Evolutionary conservation across 306 rosid species (phyloP).

Genomic region (Herpetospermum pedunculosum): DNA sequence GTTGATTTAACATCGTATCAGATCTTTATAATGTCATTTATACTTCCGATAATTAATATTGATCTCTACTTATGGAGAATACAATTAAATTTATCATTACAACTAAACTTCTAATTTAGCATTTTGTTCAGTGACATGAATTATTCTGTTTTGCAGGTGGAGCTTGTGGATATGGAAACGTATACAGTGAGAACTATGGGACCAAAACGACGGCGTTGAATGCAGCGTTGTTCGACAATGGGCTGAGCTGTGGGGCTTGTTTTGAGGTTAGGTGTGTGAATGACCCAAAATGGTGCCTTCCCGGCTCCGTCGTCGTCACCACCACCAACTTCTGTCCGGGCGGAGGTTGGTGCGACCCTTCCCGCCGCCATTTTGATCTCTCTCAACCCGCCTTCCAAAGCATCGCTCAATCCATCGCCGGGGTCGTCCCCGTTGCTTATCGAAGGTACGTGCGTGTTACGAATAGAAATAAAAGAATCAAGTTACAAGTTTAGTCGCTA

Average conservation of each 20-base stretch:
- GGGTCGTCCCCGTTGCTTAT: conserved; percentile 17
- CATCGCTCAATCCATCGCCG: conserved; percentile 8
- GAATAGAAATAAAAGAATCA: no score
- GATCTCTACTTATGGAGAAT: no score
- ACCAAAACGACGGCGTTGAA: conserved; percentile 55
- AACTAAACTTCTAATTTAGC: no score
- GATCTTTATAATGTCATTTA: no score
- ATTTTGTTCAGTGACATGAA: no score
- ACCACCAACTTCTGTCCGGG: conserved; percentile 75
- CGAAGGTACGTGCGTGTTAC: not conserved
- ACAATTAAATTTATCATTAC: no score
- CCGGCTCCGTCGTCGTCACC: conserved; percentile 42
- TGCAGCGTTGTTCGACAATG: conserved; percentile 42
- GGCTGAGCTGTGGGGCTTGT: conserved; percentile 58
- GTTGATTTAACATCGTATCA: no score
- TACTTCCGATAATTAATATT: no score
- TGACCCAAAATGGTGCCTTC: conserved; percentile 50
- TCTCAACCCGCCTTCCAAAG: conserved; percentile 15
- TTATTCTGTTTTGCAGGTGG: conserved; percentile 32
- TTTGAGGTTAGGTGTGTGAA: conserved; percentile 42
- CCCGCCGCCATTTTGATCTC: conserved; percentile 20
- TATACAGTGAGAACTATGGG: conserved; percentile 42
- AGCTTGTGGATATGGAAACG: conserved; percentile 67
- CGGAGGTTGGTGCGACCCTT: conserved; percentile 25
- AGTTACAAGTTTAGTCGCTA: no score